A percentile compares a stretch with the other conserved stretches of the same genome.
Conservation (phyloP, 2,329 filamentous ascomycete species). For the Exophiala dermatitidis region DNA sequence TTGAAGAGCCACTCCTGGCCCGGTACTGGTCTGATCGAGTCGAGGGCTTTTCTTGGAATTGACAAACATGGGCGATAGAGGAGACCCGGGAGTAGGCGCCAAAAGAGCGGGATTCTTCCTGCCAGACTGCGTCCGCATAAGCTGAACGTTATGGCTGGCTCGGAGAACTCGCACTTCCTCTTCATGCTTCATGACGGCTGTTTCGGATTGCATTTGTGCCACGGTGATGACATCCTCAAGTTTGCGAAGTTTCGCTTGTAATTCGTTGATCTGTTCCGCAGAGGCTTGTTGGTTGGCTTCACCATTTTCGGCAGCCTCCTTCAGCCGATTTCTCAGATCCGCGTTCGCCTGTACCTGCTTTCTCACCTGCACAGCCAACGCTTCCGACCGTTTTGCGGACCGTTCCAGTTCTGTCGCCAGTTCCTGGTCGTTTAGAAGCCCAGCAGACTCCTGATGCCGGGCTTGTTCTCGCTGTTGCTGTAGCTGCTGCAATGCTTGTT, state of each 20-base stretch:
- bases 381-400: conserved; percentile 70
- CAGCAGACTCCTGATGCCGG: conserved; percentile 49
- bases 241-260: conserved; percentile 70
- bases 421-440: conserved; percentile 62
- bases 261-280: conserved; percentile 69
- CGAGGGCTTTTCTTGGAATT: conserved; percentile 48
- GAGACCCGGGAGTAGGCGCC: conserved; percentile 50
- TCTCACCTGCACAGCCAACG: conserved; percentile 70
- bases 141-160: conserved; percentile 67
- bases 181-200: conserved; percentile 73
- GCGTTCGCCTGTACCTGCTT: conserved; percentile 73
- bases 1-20: conserved; percentile 52
- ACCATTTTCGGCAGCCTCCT: conserved; percentile 71
- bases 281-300: conserved; percentile 77
- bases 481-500: conserved; percentile 66
- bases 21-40: conserved; percentile 55
- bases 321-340: conserved; percentile 65
- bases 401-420: conserved; percentile 63
- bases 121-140: conserved; percentile 61
- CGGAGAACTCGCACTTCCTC: conserved; percentile 71
- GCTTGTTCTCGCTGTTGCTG: conserved; percentile 61
- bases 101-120: conserved; percentile 36
- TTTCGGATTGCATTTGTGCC: conserved; percentile 81
- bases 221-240: conserved; percentile 78
- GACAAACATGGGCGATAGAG: conserved; percentile 56